Evolutionary conservation across 257 asterid genomes (phyloP), one percentile per base, ranked within the genome.

Genomic region (Euphrasia confusa): DNA sequence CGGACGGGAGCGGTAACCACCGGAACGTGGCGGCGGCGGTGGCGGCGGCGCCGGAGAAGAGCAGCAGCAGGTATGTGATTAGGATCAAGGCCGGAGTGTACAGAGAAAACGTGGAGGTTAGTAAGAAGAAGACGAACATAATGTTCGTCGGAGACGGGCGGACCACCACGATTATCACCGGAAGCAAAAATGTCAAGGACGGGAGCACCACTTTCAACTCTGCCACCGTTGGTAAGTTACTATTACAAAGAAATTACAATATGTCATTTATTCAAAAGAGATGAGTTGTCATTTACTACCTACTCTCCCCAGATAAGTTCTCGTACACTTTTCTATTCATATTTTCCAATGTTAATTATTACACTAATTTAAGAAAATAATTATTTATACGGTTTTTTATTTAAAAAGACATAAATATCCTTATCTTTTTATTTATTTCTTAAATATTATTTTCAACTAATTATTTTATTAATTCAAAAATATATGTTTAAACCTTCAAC

Each of bases 131-230:
- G 54, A 77, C 72, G 0, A 85, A 85, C 33, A 79, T 90, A 55
- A 85, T 90, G 96, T 90, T 90, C 69, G 0, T 83, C 63, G 98
- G 98, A 47, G 98, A 90, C 70, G 95, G 95, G 9, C 80, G 86
- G 76, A 47, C 49, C 32, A 80, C 54, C 65, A 90, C 98, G 40
- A 85, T 88, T 53, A 88, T 90, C 55, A 88, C 98, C 13, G 98
- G 67, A 3, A 88, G 79, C 17, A 62, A 79, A 50, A 90, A 82
- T 50, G 89, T 85, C 0, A 28, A 21, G 3, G 96, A 84, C 50
- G 96, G 96, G 9, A 80, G 91, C 72, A 90, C 94, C 12, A 90
- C 98, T 33, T 90, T 85, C 71, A 61, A 82, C 12, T 85, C 97
- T 2, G 96, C 97, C 63, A 90, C 97, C 1, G 96, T 90, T 49